Base-by-base conservation (phyloP, 2,329 filamentous ascomycete species). In the Ophiocordyceps unilateralis region DNA sequence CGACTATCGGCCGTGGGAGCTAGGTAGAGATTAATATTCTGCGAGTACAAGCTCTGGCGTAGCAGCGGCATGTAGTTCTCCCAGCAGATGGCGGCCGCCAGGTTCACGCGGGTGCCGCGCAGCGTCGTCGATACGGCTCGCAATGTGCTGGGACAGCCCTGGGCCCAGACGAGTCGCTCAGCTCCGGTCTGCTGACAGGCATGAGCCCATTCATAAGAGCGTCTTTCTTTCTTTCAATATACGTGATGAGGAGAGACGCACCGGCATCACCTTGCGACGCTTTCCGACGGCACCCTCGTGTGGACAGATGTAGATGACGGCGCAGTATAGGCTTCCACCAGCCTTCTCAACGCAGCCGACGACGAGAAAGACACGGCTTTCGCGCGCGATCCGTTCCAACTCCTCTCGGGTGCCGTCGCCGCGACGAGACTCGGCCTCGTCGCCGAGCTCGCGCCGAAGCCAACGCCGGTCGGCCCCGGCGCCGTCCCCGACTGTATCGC, bases 51-150 rank as follows among this genome's bases (percentile, higher is more conserved):
- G 15, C 77, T 72, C 57, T 93, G 83, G 17, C 89, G 75, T 8
- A 95, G 68, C 17, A 95, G 66, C 0, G 88, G 88, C 87, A 94
- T 95, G 64, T 89, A 93, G 59, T 84, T 94, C 60, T 96, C 88
- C 88, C 88, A 95, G 67, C 88, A 94, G 50, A 96, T 93, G 4
- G 87, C 89, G 3, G 83, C 78, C 0, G 81, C 88, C 46, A 95
- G 72, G 44, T 84, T 89, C 46, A 95, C 63, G 48, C 76, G 78
- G 2, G 87, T 74, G 41, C 85, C 86, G 47, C 81, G 80, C 57
- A 95, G 86, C 21, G 69, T 75, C 1, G 86, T 87, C 22, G 76
- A 81, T 1, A 94, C 76, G 4, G 87, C 88, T 48, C 76, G 76
- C 23, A 95, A 70, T 4, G 85, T 91, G 1, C 75, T 74, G 0